Evolutionary conservation across 1,139 yeast genomes (phyloP).

Genomic region (Scheffersomyces parashehatae): DNA sequence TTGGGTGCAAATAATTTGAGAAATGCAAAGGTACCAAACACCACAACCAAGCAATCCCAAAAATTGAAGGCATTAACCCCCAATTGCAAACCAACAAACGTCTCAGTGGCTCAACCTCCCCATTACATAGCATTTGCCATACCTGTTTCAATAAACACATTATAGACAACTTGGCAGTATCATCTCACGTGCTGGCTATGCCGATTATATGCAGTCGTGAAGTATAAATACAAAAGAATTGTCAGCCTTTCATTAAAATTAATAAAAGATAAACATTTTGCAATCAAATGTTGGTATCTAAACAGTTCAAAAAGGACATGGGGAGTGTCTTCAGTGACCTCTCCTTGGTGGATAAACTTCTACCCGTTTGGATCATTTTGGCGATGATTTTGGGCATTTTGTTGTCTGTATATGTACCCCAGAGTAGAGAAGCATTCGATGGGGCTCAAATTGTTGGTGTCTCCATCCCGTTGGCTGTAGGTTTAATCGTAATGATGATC

Average conservation of each 20-base stretch:
- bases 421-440: conserved; percentile 28
- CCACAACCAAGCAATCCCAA: too few relatives aligned
- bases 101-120: too few relatives aligned
- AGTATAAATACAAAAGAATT: background rate
- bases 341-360: conserved; percentile 25
- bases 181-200: too few relatives aligned
- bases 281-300: background rate
- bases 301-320: background rate
- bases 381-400: conserved; percentile 32
- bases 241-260: too few relatives aligned
- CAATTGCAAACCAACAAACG: too few relatives aligned
- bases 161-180: too few relatives aligned
- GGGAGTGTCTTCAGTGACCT: conserved; percentile 8
- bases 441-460: conserved; percentile 29
- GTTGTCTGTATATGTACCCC: conserved; percentile 34
- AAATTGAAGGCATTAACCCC: too few relatives aligned
- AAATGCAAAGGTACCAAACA: too few relatives aligned
- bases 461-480: conserved; percentile 51
- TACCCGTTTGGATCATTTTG: conserved; percentile 29
- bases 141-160: too few relatives aligned
- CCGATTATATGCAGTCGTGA: background rate
- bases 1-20: too few relatives aligned
- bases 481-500: conserved; percentile 58
- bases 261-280: too few relatives aligned
- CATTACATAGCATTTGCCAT: too few relatives aligned